Base-by-base conservation (phyloP, 768 basidiomycete genomes). In the Mycena filopes region DNA sequence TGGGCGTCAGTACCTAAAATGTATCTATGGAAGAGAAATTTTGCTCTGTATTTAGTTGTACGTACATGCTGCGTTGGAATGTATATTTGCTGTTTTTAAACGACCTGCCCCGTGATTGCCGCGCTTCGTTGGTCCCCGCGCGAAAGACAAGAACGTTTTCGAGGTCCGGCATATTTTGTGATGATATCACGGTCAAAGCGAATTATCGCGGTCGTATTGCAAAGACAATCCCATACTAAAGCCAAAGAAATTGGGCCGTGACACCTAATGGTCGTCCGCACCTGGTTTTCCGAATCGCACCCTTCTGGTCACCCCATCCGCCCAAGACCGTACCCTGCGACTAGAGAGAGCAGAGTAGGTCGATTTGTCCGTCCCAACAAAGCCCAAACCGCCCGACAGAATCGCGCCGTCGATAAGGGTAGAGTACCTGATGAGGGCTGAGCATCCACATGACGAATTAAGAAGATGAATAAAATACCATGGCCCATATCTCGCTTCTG, bases 301-400 rank as follows among this genome's bases (percentile, higher is more conserved):
- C 53, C 71, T 75, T 45, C 76, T 72, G 20, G 73, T 73, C 12
- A 75, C 72, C 25, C 84, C 85, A 43, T 72, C 77, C 6, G 81
- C 65, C 86, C 86, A 87, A 28, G 83, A 79, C 57, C 79, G 69
- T 49, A 85, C 84, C 23, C 86, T 73, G 20, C 82, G 76, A 13
- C 71, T 71, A 1, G 84, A 82, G 28, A 87, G 57, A 29, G 82
- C 65, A 13, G 82, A 81, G 77, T 84, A 83, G 13, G 84, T 86
- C 42, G 83, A 83, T 38, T 73, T 61, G 28, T 81, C 75, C 9
- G 84, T 86, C 18, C 85, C 86, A 3, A 87, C 80, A 64, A 87
- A 81, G n/a, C 84, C 86, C 20, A 77, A 68, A 11, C 79, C 84
- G 45, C 68, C 73, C 1, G 84, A 83, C 64, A 86, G 85, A 47